Evolutionary conservation across 2,329 filamentous ascomycete genomes (phyloP).

Genomic region (Aspergillus amoenus): DNA sequence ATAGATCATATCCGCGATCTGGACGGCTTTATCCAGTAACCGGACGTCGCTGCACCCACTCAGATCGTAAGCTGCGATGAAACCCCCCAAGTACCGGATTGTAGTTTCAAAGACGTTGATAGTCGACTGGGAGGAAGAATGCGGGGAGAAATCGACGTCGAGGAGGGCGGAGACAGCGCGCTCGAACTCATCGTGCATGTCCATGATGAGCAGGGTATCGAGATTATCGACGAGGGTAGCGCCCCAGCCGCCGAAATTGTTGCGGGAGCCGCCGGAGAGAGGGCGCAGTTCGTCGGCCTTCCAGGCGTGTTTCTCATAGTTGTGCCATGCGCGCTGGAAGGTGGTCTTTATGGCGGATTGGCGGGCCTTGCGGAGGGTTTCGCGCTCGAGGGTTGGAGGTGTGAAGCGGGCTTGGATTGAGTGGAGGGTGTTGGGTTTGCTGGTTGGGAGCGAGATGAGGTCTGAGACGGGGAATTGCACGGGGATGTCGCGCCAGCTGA

Average conservation of each 20-base stretch:
- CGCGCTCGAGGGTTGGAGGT: background rate
- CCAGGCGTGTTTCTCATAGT: slow-evolving; percentile 76
- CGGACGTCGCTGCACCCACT: slow-evolving; percentile 65
- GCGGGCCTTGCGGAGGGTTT: slow-evolving; percentile 2
- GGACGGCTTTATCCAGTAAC: slow-evolving; percentile 70
- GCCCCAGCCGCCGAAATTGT: slow-evolving; percentile 86
- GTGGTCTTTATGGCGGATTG: slow-evolving; percentile 62
- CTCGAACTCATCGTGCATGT: slow-evolving; percentile 70
- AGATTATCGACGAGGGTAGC: slow-evolving; percentile 77
- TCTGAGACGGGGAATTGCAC: slow-evolving; percentile 1
- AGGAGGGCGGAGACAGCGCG: slow-evolving; percentile 67
- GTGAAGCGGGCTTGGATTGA: background rate
- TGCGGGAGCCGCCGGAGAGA: slow-evolving; percentile 63
- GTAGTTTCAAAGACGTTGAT: slow-evolving; percentile 75
- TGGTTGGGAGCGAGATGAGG: background rate
- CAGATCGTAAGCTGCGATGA: slow-evolving; percentile 80
- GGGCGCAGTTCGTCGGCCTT: slow-evolving; percentile 79
- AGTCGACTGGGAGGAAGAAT: slow-evolving; percentile 59
- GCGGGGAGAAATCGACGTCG: slow-evolving; percentile 72
- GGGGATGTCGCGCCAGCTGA: slow-evolving; percentile 6
- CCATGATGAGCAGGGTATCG: slow-evolving; percentile 82
- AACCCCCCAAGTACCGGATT: slow-evolving; percentile 81
- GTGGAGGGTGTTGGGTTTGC: background rate
- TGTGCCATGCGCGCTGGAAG: slow-evolving; percentile 72
- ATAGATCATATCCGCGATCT: slow-evolving; percentile 76